A percentile compares a stretch with the other conserved stretches of the same genome.
phyloP scores from a whole-genome alignment of 805 yeast genomes.

The Trichomonascus vanleenenianus region DNA sequence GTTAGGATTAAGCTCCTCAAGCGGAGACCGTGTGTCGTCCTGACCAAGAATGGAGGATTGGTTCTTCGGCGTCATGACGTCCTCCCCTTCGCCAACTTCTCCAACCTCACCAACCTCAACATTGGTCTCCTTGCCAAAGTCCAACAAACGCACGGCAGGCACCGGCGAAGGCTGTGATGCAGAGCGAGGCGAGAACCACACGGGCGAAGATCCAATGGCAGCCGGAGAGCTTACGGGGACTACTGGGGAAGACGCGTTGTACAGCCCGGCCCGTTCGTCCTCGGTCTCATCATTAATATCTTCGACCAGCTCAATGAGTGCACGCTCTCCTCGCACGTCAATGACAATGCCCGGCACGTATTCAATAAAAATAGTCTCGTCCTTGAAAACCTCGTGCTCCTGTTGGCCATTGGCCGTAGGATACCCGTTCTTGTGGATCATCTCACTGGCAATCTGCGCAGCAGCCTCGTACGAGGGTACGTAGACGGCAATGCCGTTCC shows the following conservation, averaged over 20 bases:
- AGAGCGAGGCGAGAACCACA: too few relatives aligned
- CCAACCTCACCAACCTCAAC: not conserved
- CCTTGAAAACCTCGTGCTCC: conserved; percentile 47
- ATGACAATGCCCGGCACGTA: conserved; percentile 51
- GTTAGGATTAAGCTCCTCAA: too few relatives aligned
- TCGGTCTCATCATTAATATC: conserved; percentile 38
- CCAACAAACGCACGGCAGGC: too few relatives aligned
- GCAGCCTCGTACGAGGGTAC: conserved; percentile 40
- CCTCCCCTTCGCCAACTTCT: too few relatives aligned
- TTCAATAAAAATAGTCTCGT: conserved; percentile 61
- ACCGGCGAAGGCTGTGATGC: too few relatives aligned
- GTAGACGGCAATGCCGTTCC: conserved; percentile 67
- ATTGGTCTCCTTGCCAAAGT: not conserved
- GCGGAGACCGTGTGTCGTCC: too few relatives aligned
- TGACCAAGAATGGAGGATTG: too few relatives aligned
- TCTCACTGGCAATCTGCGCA: conserved; percentile 1
- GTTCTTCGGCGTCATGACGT: too few relatives aligned
- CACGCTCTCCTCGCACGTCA: conserved; percentile 63
- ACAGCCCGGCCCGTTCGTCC: conserved; percentile 20
- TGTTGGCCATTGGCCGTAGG: conserved; percentile 15
- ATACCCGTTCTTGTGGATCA: conserved; percentile 6
- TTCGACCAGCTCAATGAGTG: conserved; percentile 44
- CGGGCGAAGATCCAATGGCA: too few relatives aligned
- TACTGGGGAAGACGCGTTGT: too few relatives aligned
- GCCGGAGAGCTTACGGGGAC: too few relatives aligned